Conservation (phyloP, 495 filamentous ascomycete genomes). For the Penicillium silybi region DNA sequence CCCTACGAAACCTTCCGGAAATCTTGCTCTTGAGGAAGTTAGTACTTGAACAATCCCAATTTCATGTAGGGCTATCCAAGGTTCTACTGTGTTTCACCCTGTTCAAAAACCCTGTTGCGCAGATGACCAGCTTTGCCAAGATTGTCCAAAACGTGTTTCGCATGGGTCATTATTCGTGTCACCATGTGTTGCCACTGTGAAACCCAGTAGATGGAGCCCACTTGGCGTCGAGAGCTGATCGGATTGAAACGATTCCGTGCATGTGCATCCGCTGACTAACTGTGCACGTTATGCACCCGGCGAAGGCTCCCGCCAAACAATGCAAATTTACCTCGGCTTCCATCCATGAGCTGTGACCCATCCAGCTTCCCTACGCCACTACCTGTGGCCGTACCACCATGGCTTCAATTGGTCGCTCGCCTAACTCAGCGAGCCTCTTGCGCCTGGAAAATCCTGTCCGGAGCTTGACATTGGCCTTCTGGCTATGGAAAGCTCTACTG, state of each 20-base stretch:
- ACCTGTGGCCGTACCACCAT: not conserved
- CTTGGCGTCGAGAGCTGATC: not conserved
- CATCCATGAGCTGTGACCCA: not conserved
- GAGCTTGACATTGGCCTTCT: conserved; percentile 36
- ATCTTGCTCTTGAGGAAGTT: not conserved
- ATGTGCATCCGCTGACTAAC: conserved; percentile 14
- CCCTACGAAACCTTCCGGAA: not conserved
- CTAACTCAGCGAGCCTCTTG: conserved; percentile 21
- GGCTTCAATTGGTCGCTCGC: conserved; percentile 8
- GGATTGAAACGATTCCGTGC: not conserved
- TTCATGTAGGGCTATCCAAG: not conserved
- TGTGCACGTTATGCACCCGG: conserved; percentile 6
- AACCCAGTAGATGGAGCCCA: not conserved
- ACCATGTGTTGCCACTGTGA: not conserved
- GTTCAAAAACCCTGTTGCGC: not conserved
- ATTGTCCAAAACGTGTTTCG: not conserved
- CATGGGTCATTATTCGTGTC: not conserved
- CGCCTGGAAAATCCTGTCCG: conserved; percentile 32
- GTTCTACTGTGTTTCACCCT: not conserved
- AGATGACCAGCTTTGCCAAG: conserved; percentile 1
- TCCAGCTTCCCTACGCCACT: not conserved
- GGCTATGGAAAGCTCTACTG: conserved; percentile 71
- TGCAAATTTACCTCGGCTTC: not conserved
- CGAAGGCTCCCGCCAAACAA: not conserved
- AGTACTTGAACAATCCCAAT: not conserved